These are phyloP conservation scores for Tubosaeta brunneosetosa DNA, from an alignment of 768 basidiomycete species.

Conservation along the genomic window DNA sequence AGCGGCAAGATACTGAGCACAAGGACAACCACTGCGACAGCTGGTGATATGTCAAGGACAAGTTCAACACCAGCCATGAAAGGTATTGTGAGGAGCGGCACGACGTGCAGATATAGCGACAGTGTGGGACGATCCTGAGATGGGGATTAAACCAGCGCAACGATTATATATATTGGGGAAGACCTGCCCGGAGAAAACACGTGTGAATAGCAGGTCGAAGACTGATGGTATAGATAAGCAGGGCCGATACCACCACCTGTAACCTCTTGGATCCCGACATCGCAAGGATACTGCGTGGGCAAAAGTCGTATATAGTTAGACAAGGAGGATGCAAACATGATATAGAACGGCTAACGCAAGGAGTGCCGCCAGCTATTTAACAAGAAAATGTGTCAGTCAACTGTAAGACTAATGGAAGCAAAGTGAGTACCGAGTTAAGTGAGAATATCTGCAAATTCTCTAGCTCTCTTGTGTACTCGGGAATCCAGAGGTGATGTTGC, in stretches of 20 bases:
- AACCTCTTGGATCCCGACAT: slow-evolving; percentile 9
- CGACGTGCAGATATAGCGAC: slow-evolving; percentile 10
- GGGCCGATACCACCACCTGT: slow-evolving; percentile 5
- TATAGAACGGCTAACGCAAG: slow-evolving; percentile 7
- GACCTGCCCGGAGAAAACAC: slow-evolving; percentile 8
- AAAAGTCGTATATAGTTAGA: neutral
- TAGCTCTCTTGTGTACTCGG: slow-evolving; percentile 7
- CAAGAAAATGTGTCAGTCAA: neutral
- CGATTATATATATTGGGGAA: neutral
- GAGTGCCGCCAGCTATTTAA: slow-evolving; percentile 14
- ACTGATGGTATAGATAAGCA: slow-evolving; percentile 23
- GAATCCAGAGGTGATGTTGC: neutral
- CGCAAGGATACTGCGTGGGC: slow-evolving; percentile 8
- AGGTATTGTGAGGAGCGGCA: slow-evolving; percentile 17
- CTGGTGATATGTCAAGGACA: neutral
- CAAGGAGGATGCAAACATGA: neutral
- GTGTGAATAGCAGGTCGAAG: slow-evolving; percentile 12
- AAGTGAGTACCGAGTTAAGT: slow-evolving; percentile 11
- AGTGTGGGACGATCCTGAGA: slow-evolving; percentile 2
- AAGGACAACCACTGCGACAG: neutral
- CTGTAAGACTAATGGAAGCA: neutral
- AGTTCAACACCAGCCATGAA: slow-evolving; percentile 7
- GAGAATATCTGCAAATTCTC: slow-evolving; percentile 10
- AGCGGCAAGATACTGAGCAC: neutral
- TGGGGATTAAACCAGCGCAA: neutral